Conservation (phyloP, 2,329 filamentous ascomycete genomes). For the Colletotrichum truncatum region DNA sequence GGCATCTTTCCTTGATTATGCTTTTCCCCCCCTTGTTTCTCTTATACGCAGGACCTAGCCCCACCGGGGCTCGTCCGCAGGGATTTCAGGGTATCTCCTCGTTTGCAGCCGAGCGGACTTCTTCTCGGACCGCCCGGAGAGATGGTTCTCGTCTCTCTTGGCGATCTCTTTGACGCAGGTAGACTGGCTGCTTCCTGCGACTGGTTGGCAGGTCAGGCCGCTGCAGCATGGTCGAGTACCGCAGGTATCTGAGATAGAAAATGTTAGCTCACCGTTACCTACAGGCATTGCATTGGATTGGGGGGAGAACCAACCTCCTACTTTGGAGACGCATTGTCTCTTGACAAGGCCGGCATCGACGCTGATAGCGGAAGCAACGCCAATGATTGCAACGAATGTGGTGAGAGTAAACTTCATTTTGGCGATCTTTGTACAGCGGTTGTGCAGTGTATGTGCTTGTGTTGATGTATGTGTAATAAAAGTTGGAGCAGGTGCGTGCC, state of each 20-base stretch:
- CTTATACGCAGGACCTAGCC: not conserved
- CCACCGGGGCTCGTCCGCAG: not conserved
- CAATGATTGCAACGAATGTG: not conserved
- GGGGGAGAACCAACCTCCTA: slow-evolving; percentile 1
- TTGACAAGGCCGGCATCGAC: slow-evolving; percentile 16
- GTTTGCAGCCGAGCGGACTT: not conserved
- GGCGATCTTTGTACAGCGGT: not conserved
- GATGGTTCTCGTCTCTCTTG: not conserved
- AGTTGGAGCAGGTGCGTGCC: not conserved
- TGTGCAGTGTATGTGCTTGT: not conserved
- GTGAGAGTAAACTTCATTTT: slow-evolving; percentile 18
- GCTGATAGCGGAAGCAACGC: slow-evolving; percentile 15
- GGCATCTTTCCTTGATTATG: not conserved
- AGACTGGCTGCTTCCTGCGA: not conserved
- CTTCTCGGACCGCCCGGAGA: no score
- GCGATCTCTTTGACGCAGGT: no score
- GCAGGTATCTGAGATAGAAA: not conserved
- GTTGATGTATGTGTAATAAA: not conserved
- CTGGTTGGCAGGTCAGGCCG: slow-evolving; percentile 14
- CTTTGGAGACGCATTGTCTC: slow-evolving; percentile 5
- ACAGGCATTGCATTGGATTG: not conserved
- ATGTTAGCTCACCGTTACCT: not conserved
- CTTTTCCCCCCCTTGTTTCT: not conserved
- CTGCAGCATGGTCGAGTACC: slow-evolving; percentile 22
- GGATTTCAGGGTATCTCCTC: not conserved